Percentiles rank a stretch among this genome's conserved stretches.
phyloP scores from a whole-genome alignment of 805 yeast genomes.

The Candida coquimbonensis region DNA sequence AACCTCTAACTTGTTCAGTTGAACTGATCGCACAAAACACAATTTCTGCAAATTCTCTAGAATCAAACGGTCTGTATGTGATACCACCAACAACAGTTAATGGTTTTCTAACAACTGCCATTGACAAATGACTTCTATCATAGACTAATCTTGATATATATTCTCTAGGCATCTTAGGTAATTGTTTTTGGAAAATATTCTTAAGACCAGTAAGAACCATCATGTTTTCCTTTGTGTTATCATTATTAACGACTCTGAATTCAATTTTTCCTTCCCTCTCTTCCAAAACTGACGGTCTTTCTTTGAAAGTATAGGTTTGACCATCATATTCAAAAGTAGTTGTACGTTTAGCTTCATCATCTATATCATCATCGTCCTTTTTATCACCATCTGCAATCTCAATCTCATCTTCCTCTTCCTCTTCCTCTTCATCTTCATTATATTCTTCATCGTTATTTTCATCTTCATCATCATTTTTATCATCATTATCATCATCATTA shows the following conservation, averaged over 20 bases:
- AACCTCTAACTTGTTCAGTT: conserved; percentile 96
- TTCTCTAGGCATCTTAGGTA: conserved; percentile 98
- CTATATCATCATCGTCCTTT: conserved; percentile 23
- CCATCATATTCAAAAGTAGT: conserved; percentile 56
- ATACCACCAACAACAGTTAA: conserved; percentile 97
- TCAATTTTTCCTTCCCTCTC: conserved; percentile 91
- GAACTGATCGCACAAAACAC: conserved; percentile 97
- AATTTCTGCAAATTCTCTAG: conserved; percentile 90
- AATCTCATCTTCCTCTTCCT: conserved; percentile 18
- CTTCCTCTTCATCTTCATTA: conserved; percentile 20
- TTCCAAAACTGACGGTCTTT: conserved; percentile 89
- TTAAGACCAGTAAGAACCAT: conserved; percentile 92
- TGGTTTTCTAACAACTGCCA: conserved; percentile 93
- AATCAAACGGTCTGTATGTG: conserved; percentile 90
- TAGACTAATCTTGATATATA: conserved; percentile 92
- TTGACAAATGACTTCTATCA: conserved; percentile 88
- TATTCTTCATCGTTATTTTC: conserved; percentile 17
- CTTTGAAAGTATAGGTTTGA: conserved; percentile 72
- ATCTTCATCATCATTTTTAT: conserved; percentile 18
- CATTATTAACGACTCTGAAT: conserved; percentile 94
- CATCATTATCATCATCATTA: conserved; percentile 13
- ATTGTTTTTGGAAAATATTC: conserved; percentile 92
- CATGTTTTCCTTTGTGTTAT: conserved; percentile 77
- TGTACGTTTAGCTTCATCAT: conserved; percentile 29
- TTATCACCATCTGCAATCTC: conserved; percentile 20